Percentiles rank a stretch among this genome's conserved stretches.
These are phyloP conservation scores for Petrea volubilis DNA, from an alignment of 257 asterid species.

Conservation along the genomic window DNA sequence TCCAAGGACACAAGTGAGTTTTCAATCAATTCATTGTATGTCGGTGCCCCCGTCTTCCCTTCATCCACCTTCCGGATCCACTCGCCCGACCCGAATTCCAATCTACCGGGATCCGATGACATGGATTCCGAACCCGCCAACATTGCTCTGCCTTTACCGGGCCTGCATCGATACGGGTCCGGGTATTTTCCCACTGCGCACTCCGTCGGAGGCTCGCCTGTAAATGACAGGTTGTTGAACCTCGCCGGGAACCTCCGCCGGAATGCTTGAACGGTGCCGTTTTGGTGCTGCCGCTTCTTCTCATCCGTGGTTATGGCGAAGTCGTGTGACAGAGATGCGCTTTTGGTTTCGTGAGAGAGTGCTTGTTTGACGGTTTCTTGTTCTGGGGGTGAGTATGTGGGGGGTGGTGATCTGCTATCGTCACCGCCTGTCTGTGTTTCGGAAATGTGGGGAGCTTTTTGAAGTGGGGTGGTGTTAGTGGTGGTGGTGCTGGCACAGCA, in stretches of 20 bases:
- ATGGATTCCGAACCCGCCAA: slow-evolving; percentile 28
- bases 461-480: background rate
- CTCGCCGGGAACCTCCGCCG: slow-evolving; percentile 40
- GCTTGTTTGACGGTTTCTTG: slow-evolving; percentile 62
- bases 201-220: slow-evolving; percentile 27
- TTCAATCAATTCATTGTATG: slow-evolving; percentile 48
- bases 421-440: background rate
- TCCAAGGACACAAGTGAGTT: slow-evolving; percentile 65
- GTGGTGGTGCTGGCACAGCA: slow-evolving; percentile 39
- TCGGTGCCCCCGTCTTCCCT: slow-evolving; percentile 39
- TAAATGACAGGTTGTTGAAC: slow-evolving; percentile 26
- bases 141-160: slow-evolving; percentile 5
- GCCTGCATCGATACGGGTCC: slow-evolving; percentile 37
- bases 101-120: slow-evolving; percentile 43
- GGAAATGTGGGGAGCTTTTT: background rate
- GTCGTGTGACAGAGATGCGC: slow-evolving; percentile 1
- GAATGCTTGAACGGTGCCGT: slow-evolving; percentile 20
- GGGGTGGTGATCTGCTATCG: slow-evolving; percentile 35
- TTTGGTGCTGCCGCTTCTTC: slow-evolving; percentile 17
- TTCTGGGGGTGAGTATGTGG: slow-evolving; percentile 31
- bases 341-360: slow-evolving; percentile 46
- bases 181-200: slow-evolving; percentile 35
- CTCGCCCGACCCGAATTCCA: slow-evolving; percentile 32
- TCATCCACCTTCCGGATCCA: slow-evolving; percentile 29
- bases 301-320: background rate